Evolutionary conservation across 1,284 basidiomycete genomes (phyloP).

Genomic region (Paramarasmius palmivorus): DNA sequence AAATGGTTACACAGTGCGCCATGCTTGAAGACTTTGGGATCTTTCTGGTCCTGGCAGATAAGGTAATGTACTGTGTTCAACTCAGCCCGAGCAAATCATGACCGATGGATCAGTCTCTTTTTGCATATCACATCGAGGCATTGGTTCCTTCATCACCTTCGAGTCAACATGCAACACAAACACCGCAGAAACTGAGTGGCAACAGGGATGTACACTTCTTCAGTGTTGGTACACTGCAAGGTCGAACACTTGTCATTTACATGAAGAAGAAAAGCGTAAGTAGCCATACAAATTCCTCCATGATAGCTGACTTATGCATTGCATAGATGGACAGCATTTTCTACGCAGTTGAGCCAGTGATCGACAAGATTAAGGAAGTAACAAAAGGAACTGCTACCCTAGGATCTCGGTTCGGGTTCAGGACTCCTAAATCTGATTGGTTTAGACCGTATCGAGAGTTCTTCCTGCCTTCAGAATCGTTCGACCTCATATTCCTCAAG

Average conservation of each 20-base stretch:
- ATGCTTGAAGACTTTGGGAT: slow-evolving; percentile 95
- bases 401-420: slow-evolving; percentile 67
- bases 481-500: slow-evolving; percentile 88
- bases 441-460: slow-evolving; percentile 91
- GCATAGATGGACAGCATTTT: slow-evolving; percentile 83
- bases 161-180: slow-evolving; percentile 61
- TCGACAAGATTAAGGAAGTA: slow-evolving; percentile 80
- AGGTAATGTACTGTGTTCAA: slow-evolving; percentile 48
- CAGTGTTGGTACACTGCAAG: slow-evolving; percentile 84
- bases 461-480: slow-evolving; percentile 88
- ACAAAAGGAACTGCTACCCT: slow-evolving; percentile 59
- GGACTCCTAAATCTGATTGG: slow-evolving; percentile 84
- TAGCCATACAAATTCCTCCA: slow-evolving; percentile 12
- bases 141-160: slow-evolving; percentile 86
- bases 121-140: slow-evolving; percentile 94
- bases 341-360: slow-evolving; percentile 89
- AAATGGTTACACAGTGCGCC: slow-evolving; percentile 90
- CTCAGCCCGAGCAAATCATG: no score
- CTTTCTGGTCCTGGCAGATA: slow-evolving; percentile 94
- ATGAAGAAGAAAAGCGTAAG: slow-evolving; percentile 94
- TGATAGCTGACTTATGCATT: not conserved
- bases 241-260: slow-evolving; percentile 88
- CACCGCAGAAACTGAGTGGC: slow-evolving; percentile 87
- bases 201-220: slow-evolving; percentile 94
- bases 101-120: no score